Evolutionary conservation across 768 basidiomycete species (phyloP).

Genomic region (Ramaria sp.): DNA sequence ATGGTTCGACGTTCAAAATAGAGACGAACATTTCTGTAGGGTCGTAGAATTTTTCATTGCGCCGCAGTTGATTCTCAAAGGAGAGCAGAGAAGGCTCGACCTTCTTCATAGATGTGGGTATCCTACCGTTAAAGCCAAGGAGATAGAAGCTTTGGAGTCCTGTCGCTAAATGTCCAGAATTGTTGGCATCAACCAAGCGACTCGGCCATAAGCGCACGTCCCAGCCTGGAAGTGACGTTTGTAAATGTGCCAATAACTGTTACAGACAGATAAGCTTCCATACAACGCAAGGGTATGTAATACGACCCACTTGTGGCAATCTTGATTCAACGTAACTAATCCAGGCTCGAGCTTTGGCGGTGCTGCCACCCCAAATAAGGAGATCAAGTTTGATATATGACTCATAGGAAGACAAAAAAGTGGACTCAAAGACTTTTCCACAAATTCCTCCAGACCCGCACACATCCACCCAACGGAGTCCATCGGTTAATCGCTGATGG

Average conservation of each 20-base stretch:
- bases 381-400: constrained; percentile 15
- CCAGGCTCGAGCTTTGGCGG: constrained; percentile 8
- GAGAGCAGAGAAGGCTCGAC: neutral
- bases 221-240: constrained; percentile 6
- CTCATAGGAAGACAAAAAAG: constrained; percentile 11
- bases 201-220: constrained; percentile 14
- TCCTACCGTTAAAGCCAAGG: constrained; percentile 7
- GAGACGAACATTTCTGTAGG: constrained; percentile 11
- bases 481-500: neutral
- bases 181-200: constrained; percentile 11
- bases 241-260: constrained; percentile 15
- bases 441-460: constrained; percentile 7
- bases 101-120: constrained; percentile 4
- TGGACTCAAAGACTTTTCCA: neutral
- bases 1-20: neutral
- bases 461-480: constrained; percentile 8
- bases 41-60: constrained; percentile 14
- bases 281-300: neutral
- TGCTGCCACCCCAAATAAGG: constrained; percentile 13
- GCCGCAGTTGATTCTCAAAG: constrained; percentile 14
- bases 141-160: constrained; percentile 14
- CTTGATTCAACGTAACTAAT: constrained; percentile 16
- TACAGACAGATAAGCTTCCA: neutral
- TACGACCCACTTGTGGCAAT: constrained; percentile 12
- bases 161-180: neutral